Conservation (phyloP, 306 rosid species). For the Vachellia collinsii region DNA sequence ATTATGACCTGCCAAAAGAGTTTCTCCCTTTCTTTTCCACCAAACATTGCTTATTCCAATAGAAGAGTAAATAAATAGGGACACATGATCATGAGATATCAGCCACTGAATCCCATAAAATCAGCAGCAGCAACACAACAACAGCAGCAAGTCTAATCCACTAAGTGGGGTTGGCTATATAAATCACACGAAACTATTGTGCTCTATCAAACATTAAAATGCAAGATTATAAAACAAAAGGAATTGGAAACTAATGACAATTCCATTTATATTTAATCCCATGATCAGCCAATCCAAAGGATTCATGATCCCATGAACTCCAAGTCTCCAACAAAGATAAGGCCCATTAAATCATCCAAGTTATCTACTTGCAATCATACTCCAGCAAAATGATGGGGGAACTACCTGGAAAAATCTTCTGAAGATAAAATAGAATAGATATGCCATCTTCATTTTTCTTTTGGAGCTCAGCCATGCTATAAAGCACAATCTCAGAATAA, state of each 20-base stretch:
- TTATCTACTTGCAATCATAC: slow-evolving; percentile 18
- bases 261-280: background rate
- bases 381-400: slow-evolving; percentile 13
- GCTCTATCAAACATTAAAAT: background rate
- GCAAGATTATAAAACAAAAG: background rate
- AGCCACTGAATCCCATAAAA: background rate
- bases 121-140: background rate
- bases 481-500: slow-evolving; percentile 91
- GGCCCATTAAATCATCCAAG: slow-evolving; percentile 3
- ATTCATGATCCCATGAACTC: background rate
- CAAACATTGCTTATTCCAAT: background rate
- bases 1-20: too few species aligned
- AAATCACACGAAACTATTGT: too few species aligned
- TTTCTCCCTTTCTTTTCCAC: too few species aligned
- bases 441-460: slow-evolving; percentile 97
- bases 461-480: slow-evolving; percentile 77
- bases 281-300: background rate
- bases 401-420: slow-evolving; percentile 86
- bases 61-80: background rate
- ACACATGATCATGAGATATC: background rate
- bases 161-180: too few species aligned
- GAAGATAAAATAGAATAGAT: slow-evolving; percentile 86
- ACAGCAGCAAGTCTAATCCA: too few species aligned
- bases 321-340: background rate
- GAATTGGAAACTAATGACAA: background rate